phyloP scores from a whole-genome alignment of 148 eudicot genomes.

The Cornus florida region DNA sequence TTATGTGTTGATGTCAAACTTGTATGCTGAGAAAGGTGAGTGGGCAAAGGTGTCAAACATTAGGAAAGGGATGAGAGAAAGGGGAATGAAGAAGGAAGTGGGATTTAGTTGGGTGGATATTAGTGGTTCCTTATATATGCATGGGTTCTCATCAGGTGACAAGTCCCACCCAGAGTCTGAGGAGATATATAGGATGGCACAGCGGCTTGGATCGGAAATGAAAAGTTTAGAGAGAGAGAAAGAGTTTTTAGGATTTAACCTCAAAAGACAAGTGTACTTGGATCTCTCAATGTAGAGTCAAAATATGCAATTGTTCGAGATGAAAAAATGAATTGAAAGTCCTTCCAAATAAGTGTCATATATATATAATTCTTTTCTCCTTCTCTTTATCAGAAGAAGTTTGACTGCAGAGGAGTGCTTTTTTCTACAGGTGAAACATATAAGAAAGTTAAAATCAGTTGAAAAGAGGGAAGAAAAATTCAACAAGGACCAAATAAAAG shows the following conservation, averaged over 20 bases:
- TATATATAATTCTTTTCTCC: too few species aligned
- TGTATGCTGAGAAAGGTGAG: slow-evolving; percentile 81
- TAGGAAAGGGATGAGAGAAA: slow-evolving; percentile 71
- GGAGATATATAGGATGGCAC: slow-evolving; percentile 67
- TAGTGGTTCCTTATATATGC: slow-evolving; percentile 46
- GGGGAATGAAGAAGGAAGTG: slow-evolving; percentile 67
- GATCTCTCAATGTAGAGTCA: not conserved
- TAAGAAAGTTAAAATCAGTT: too few species aligned
- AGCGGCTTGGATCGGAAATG: slow-evolving; percentile 60
- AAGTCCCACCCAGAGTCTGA: slow-evolving; percentile 59
- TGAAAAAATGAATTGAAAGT: too few species aligned
- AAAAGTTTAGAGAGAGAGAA: slow-evolving; percentile 43
- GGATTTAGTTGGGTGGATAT: slow-evolving; percentile 95
- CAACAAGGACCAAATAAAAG: too few species aligned
- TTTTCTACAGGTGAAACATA: too few species aligned
- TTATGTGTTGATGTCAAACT: slow-evolving; percentile 77
- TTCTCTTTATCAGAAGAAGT: too few species aligned
- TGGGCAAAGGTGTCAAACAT: slow-evolving; percentile 80
- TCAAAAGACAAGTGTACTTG: not conserved
- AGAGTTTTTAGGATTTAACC: slow-evolving; percentile 6
- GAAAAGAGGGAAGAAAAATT: too few species aligned
- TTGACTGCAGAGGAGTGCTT: too few species aligned
- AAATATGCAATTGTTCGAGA: not conserved
- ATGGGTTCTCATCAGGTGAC: slow-evolving; percentile 79
- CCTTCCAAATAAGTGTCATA: too few species aligned